Evolutionary conservation across 1,139 yeast species (phyloP), one percentile per base, ranked within the genome.

Genomic region (Eremothecium gossypii): DNA sequence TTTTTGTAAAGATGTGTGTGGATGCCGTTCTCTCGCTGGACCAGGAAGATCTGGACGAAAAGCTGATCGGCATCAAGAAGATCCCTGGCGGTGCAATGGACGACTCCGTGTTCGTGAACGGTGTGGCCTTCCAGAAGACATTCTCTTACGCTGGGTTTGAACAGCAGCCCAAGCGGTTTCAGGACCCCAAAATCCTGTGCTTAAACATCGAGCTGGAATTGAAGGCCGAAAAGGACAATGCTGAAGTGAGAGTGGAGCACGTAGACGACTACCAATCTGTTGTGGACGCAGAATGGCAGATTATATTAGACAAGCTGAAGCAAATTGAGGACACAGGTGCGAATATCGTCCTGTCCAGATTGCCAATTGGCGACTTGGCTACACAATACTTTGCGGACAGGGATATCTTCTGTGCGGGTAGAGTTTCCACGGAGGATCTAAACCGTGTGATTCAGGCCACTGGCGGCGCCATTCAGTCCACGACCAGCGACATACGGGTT

Each of bases 201-300:
- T 72, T 91, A 57, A 91, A 93, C 61, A 91, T 93, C 32, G 99
- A 91, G 64, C 73, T 91, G 52, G 99, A 91, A 68, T 76, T 91
- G 60, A 91, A 91, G 69, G 97, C 98, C 1, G 99, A 91, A 67
- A 89, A 86, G 69, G 99, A 91, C 64, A 91, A 91, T 61, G 99
- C 99, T n/a, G 99, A 91, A 69, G 97, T 91, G 28, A 77, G 98
- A 55, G 94, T 91, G 41, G 94, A 86, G 56, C 83, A 87, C 61
- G 97, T 91, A 41, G 76, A 79, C 47, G 96, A 91, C 56, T 91
- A 93, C 66, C 98, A 91, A 68, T 89, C 83, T 32, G 83, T 91
- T 45, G 99, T 91, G 31, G 97, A 91, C 66, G 98, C 99, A 23
- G 99, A 91, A 66, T 91, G 98, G 97, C 79, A 85, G 62, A 84